Evolutionary conservation across 2,329 filamentous ascomycete genomes (phyloP).

Genomic region (Exophiala xenobiotica): DNA sequence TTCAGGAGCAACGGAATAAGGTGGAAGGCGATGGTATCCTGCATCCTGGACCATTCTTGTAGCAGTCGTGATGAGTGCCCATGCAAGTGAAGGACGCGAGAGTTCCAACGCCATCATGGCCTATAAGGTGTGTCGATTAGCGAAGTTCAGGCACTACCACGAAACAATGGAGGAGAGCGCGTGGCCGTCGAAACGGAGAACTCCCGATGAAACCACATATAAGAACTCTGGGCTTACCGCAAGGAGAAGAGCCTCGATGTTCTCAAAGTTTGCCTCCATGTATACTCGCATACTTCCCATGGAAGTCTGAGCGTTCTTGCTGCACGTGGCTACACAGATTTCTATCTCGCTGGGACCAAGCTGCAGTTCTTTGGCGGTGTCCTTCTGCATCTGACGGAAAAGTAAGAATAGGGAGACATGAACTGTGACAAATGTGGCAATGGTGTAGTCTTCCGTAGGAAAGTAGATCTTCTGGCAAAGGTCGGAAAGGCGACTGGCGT

Average conservation of each 20-base stretch:
- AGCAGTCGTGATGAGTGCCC: slow-evolving; percentile 61
- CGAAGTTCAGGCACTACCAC: too few species aligned
- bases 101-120: slow-evolving; percentile 62
- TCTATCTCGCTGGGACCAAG: slow-evolving; percentile 32
- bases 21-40: slow-evolving; percentile 56
- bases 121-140: too few species aligned
- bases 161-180: too few species aligned
- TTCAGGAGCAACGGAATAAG: slow-evolving; percentile 28
- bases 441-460: slow-evolving; percentile 42
- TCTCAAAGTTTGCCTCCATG: slow-evolving; percentile 56
- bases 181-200: too few species aligned
- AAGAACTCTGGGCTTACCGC: too few species aligned
- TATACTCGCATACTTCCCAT: slow-evolving; percentile 55
- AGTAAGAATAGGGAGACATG: slow-evolving; percentile 42
- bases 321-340: slow-evolving; percentile 39
- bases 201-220: too few species aligned
- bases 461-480: slow-evolving; percentile 47
- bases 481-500: slow-evolving; percentile 37
- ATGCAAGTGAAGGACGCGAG: slow-evolving; percentile 63
- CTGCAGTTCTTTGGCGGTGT: slow-evolving; percentile 25
- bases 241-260: slow-evolving; percentile 59
- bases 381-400: slow-evolving; percentile 30
- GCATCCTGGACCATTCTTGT: slow-evolving; percentile 62
- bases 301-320: slow-evolving; percentile 46
- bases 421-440: slow-evolving; percentile 41